A percentile compares a stretch with the other conserved stretches of the same genome.
Evolutionary conservation across 495 filamentous ascomycete genomes (phyloP).

Genomic region (Aspergillus coremiiformis): DNA sequence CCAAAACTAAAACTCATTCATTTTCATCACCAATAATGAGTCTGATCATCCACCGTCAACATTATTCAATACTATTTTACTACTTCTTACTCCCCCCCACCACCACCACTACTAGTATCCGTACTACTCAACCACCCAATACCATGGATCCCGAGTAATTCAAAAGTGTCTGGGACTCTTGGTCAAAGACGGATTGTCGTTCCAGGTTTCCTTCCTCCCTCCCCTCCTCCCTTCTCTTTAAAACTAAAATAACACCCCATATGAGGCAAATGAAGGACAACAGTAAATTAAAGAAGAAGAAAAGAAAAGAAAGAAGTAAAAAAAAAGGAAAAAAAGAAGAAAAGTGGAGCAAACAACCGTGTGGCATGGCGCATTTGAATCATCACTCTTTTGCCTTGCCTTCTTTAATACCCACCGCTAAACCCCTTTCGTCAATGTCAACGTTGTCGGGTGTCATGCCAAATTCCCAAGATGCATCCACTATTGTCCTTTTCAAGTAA

Average conservation of each 20-base stretch:
- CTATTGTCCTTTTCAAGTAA: slow-evolving; percentile 11
- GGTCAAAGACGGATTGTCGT: slow-evolving; percentile 7
- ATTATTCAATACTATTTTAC: slow-evolving; percentile 6
- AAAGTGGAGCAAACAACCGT: slow-evolving; percentile 14
- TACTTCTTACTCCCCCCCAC: slow-evolving; percentile 1
- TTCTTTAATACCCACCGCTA: slow-evolving; percentile 23
- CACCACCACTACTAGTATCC: neutral
- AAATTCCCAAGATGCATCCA: slow-evolving; percentile 28
- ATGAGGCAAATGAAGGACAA: neutral
- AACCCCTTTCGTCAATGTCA: slow-evolving; percentile 36
- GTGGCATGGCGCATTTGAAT: slow-evolving; percentile 25
- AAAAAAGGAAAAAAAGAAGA: slow-evolving; percentile 6
- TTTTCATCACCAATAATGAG: slow-evolving; percentile 8
- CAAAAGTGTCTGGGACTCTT: slow-evolving; percentile 3
- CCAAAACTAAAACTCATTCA: neutral
- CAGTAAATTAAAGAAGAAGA: neutral
- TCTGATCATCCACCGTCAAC: slow-evolving; percentile 20
- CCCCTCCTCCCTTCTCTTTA: neutral
- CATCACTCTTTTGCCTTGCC: slow-evolving; percentile 16
- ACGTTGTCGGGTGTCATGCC: slow-evolving; percentile 34
- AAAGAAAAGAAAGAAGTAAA: neutral
- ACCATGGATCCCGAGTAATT: slow-evolving; percentile 2
- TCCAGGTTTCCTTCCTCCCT: slow-evolving; percentile 1
- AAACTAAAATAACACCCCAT: neutral
- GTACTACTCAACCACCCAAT: too few relatives aligned